Evolutionary conservation across 2,329 filamentous ascomycete genomes (phyloP).

Genomic region (Phialophora tarda): DNA sequence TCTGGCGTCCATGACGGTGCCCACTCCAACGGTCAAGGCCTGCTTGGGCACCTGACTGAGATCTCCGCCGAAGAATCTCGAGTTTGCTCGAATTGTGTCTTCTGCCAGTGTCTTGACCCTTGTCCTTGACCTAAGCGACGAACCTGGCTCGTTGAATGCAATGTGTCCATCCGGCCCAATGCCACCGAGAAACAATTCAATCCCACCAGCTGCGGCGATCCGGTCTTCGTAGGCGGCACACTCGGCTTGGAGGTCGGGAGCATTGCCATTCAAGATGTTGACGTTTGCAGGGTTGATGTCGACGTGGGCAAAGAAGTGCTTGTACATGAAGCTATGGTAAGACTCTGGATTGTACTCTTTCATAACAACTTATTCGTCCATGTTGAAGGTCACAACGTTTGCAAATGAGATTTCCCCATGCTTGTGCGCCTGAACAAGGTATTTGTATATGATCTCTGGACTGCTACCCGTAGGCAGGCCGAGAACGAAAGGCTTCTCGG

Average conservation of each 20-base stretch:
- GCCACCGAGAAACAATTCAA: slow-evolving; percentile 83
- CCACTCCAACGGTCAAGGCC: slow-evolving; percentile 83
- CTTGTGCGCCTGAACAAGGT: slow-evolving; percentile 64
- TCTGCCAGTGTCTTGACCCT: slow-evolving; percentile 86
- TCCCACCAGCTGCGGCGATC: slow-evolving; percentile 75
- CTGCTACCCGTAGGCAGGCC: slow-evolving; percentile 84
- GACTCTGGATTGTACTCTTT: slow-evolving; percentile 82
- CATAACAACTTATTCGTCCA: slow-evolving; percentile 89
- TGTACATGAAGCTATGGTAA: slow-evolving; percentile 94
- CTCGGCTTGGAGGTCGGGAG: slow-evolving; percentile 74
- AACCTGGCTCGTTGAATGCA: slow-evolving; percentile 88
- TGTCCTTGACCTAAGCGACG: slow-evolving; percentile 75
- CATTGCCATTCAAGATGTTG: slow-evolving; percentile 83
- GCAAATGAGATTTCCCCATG: slow-evolving; percentile 73
- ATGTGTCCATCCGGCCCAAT: slow-evolving; percentile 88
- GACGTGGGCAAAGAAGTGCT: slow-evolving; percentile 85
- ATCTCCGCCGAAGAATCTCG: slow-evolving; percentile 80
- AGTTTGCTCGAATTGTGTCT: slow-evolving; percentile 85
- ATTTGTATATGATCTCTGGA: slow-evolving; percentile 76
- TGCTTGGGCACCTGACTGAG: slow-evolving; percentile 75
- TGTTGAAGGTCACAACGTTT: slow-evolving; percentile 90
- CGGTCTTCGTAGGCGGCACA: slow-evolving; percentile 79
- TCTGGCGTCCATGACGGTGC: slow-evolving; percentile 78
- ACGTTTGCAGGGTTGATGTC: slow-evolving; percentile 82
- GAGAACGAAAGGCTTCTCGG: slow-evolving; percentile 76